Percentiles rank a stretch among this genome's conserved stretches.
These are phyloP conservation scores for Sporisorium scitamineum DNA, from an alignment of 1,284 basidiomycete genomes.

Conservation along the genomic window DNA sequence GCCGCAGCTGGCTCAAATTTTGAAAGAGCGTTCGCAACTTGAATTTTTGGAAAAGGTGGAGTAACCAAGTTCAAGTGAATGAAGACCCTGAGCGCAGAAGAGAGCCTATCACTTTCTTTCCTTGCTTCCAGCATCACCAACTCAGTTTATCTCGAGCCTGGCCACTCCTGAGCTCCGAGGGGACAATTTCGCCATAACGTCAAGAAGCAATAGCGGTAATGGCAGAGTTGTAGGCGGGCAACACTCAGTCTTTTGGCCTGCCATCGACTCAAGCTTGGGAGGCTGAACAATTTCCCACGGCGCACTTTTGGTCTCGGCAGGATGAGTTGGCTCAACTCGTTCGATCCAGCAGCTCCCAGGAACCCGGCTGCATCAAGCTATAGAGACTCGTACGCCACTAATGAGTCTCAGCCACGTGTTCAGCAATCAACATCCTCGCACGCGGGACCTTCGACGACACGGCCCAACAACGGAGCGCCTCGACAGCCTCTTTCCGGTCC, in stretches of 20 bases:
- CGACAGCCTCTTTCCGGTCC: neutral
- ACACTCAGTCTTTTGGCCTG: neutral
- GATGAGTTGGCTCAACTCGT: constrained; percentile 49
- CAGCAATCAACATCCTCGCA: neutral
- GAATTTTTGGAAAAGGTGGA: constrained; percentile 3
- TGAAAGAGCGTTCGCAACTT: neutral
- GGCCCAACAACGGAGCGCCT: neutral
- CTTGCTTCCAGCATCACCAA: neutral
- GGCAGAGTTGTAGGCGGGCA: neutral
- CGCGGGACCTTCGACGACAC: constrained; percentile 9
- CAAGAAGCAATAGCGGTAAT: neutral
- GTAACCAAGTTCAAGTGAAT: neutral
- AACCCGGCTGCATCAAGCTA: neutral
- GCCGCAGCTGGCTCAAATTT: neutral
- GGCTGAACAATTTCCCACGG: neutral
- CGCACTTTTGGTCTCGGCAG: neutral
- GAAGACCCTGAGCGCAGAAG: constrained; percentile 5
- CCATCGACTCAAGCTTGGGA: neutral
- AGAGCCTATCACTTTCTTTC: neutral
- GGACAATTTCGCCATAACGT: neutral
- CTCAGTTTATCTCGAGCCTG: no score
- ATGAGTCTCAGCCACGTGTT: neutral
- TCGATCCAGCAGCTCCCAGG: constrained; percentile 38
- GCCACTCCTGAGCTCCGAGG: no score
- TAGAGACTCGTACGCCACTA: neutral